Percentiles rank a stretch among this genome's conserved stretches.
These are phyloP conservation scores for Bipolaris cookei DNA, from an alignment of 2,329 filamentous ascomycete genomes.

Conservation along the genomic window DNA sequence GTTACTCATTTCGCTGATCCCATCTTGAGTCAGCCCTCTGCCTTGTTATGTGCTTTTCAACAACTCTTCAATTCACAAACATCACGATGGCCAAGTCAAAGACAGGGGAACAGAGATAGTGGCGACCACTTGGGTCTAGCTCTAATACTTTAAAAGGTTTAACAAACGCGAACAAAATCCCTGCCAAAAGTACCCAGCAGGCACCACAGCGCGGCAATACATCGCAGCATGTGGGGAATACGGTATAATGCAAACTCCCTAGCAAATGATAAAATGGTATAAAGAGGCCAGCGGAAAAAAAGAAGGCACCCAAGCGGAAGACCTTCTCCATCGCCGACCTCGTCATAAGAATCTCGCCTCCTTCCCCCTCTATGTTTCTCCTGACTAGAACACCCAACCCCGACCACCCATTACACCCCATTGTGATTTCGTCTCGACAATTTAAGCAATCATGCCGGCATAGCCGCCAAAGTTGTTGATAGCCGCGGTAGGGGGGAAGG, in stretches of 20 bases:
- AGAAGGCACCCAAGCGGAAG: too few species aligned
- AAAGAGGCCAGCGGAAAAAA: slow-evolving; percentile 20
- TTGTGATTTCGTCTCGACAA: slow-evolving; percentile 5
- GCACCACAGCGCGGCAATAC: slow-evolving; percentile 14
- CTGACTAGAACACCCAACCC: neutral
- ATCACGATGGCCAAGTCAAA: neutral
- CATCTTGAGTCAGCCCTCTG: too few species aligned
- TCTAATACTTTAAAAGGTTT: slow-evolving; percentile 31
- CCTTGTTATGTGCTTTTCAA: too few species aligned
- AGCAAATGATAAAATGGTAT: slow-evolving; percentile 38
- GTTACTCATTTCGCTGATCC: slow-evolving; percentile 11
- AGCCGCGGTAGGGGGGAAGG: slow-evolving; percentile 45
- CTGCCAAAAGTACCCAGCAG: neutral
- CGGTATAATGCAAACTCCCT: slow-evolving; percentile 46
- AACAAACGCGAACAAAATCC: slow-evolving; percentile 19
- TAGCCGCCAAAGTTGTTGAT: slow-evolving; percentile 48
- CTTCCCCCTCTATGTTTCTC: neutral
- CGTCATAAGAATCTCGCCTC: slow-evolving; percentile 22
- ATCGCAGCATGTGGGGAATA: slow-evolving; percentile 33
- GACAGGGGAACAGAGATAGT: slow-evolving; percentile 11
- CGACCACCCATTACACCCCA: slow-evolving; percentile 7
- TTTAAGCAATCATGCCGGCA: slow-evolving; percentile 41
- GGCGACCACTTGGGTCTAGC: slow-evolving; percentile 37
- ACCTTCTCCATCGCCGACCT: slow-evolving; percentile 15
- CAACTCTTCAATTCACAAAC: neutral